These are phyloP conservation scores for Thinopyrum elongatum DNA, from an alignment of 176 grass and related monocot genomes.

Conservation along the genomic window DNA sequence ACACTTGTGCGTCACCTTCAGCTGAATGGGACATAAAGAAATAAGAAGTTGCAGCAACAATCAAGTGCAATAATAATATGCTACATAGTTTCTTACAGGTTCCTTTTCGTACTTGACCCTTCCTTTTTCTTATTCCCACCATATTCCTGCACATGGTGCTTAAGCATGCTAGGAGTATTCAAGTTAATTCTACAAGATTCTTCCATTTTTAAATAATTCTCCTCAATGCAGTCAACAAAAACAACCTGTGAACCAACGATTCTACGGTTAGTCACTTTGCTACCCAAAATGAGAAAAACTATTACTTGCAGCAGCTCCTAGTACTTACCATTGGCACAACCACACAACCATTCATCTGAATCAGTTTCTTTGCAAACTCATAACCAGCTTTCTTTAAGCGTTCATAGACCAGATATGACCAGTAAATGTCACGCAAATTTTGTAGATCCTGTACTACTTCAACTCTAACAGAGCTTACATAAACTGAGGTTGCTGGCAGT, in stretches of 20 bases:
- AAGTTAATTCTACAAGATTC: background rate
- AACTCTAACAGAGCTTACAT: background rate
- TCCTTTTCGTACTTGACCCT: background rate
- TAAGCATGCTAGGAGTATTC: background rate
- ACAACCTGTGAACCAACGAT: background rate
- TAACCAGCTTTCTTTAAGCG: background rate
- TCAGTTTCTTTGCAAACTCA: background rate
- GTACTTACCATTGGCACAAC: background rate
- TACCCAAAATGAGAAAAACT: background rate
- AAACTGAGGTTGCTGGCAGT: background rate
- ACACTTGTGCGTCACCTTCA: background rate
- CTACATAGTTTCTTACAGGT: background rate
- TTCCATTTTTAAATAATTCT: background rate
- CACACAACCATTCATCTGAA: background rate
- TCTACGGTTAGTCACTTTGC: background rate
- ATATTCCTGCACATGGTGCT: background rate
- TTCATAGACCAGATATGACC: background rate
- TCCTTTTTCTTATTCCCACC: background rate
- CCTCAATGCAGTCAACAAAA: background rate
- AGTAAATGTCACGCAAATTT: background rate
- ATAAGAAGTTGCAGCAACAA: background rate
- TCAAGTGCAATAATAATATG: background rate
- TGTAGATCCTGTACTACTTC: background rate
- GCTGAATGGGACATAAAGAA: background rate
- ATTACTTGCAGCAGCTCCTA: background rate